These are phyloP conservation scores for Lactarius deliciosus DNA, from an alignment of 768 basidiomycete species.

Conservation along the genomic window DNA sequence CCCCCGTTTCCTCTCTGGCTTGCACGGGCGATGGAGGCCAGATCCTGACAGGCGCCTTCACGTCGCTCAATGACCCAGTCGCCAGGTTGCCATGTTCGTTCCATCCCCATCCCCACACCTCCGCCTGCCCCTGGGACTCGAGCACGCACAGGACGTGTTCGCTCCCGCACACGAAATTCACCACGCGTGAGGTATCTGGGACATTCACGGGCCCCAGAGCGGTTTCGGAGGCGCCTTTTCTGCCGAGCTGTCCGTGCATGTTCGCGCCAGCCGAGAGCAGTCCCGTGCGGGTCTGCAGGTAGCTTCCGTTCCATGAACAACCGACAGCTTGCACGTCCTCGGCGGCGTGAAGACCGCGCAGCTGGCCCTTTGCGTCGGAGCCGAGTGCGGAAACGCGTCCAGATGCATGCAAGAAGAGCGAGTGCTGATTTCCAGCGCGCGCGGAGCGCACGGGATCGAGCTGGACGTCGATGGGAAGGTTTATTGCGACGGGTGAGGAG, in stretches of 20 bases:
- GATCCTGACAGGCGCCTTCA: conserved; percentile 48
- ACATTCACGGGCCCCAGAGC: conserved; percentile 36
- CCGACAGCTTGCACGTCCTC: conserved; percentile 39
- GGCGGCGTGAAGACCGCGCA: conserved; percentile 40
- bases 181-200: conserved; percentile 31
- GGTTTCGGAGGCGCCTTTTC: conserved; percentile 25
- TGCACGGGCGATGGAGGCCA: conserved; percentile 45
- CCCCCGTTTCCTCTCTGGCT: background rate
- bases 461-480: conserved; percentile 28
- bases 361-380: conserved; percentile 69
- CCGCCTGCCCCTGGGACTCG: conserved; percentile 23
- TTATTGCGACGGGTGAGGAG: conserved; percentile 39
- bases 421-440: conserved; percentile 55
- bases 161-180: conserved; percentile 59
- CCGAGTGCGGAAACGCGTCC: conserved; percentile 57
- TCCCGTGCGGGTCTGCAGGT: conserved; percentile 37
- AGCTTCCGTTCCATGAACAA: conserved; percentile 85
- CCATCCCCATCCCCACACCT: conserved; percentile 92
- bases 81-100: conserved; percentile 98
- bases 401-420: conserved; percentile 44
- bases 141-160: conserved; percentile 67
- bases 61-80: conserved; percentile 56
- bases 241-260: conserved; percentile 66
- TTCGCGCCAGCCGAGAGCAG: conserved; percentile 55
- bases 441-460: conserved; percentile 33